A percentile compares a stretch with the other conserved stretches of the same genome.
Evolutionary conservation across 1,284 basidiomycete species (phyloP).

Genomic region (Moesziomyces antarcticus): DNA sequence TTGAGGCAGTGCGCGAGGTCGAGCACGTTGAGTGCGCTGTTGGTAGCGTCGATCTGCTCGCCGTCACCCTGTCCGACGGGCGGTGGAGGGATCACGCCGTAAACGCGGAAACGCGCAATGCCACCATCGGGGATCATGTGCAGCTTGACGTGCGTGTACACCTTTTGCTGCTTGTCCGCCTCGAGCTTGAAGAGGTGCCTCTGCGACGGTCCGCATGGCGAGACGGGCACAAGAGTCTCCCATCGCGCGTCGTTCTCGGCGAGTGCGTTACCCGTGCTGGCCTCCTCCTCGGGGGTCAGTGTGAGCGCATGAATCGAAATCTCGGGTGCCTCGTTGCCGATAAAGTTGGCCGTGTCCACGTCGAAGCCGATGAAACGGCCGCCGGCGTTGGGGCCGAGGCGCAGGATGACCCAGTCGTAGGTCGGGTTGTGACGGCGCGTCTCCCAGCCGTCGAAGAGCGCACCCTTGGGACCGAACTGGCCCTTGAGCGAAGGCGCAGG

Average conservation of each 20-base stretch:
- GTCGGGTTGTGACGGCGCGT: conserved; percentile 85
- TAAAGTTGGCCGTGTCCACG: conserved; percentile 95
- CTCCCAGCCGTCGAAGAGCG: conserved; percentile 95
- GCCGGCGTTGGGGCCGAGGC: conserved; percentile 80
- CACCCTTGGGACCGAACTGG: conserved; percentile 94
- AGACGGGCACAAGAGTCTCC: conserved; percentile 52
- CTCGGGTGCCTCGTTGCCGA: conserved; percentile 81
- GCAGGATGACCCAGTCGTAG: conserved; percentile 92
- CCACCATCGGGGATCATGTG: conserved; percentile 98
- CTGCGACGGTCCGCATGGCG: conserved; percentile 76
- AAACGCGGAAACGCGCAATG: conserved; percentile 69
- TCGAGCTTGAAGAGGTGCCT: conserved; percentile 84
- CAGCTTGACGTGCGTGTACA: conserved; percentile 86
- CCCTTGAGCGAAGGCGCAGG: conserved; percentile 76
- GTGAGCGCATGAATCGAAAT: conserved; percentile 53
- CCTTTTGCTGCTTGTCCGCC: conserved; percentile 54
- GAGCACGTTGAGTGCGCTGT: conserved; percentile 69
- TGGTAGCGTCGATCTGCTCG: conserved; percentile 61
- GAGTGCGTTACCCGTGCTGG: conserved; percentile 34
- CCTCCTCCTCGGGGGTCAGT: conserved; percentile 40
- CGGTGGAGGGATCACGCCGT: conserved; percentile 58
- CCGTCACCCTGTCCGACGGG: conserved; percentile 67
- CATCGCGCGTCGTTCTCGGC: conserved; percentile 62
- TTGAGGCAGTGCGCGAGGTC: conserved; percentile 92
- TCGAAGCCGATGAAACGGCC: conserved; percentile 83